phyloP scores from a whole-genome alignment of 1,284 basidiomycete genomes.

The Ganoderma lucidum region DNA sequence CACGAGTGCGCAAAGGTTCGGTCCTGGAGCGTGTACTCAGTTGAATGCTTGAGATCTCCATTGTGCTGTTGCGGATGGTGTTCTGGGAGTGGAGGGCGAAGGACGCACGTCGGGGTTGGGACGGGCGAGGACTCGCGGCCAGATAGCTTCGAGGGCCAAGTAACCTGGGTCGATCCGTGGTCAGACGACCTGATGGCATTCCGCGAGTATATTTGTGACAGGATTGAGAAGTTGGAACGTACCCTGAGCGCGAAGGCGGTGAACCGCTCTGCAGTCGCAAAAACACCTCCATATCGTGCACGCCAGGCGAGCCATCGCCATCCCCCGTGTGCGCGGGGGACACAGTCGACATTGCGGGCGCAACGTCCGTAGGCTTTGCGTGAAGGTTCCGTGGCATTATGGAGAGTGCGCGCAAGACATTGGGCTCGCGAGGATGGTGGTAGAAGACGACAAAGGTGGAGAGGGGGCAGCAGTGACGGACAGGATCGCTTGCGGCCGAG shows the following conservation, averaged over 20 bases:
- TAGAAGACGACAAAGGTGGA: conserved; percentile 6
- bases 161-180: neutral
- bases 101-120: conserved; percentile 34
- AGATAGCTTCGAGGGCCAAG: conserved; percentile 39
- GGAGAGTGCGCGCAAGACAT: conserved; percentile 14
- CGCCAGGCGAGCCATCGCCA: conserved; percentile 16
- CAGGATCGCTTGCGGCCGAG: conserved; percentile 6
- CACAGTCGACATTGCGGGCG: conserved; percentile 7
- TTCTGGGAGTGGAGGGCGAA: conserved; percentile 58
- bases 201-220: neutral
- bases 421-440: neutral
- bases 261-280: conserved; percentile 30
- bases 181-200: neutral
- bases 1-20: neutral
- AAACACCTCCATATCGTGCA: conserved; percentile 28
- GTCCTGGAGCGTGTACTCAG: conserved; percentile 40
- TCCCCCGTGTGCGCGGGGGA: neutral
- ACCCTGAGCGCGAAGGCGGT: conserved; percentile 31
- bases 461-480: neutral
- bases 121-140: conserved; percentile 41
- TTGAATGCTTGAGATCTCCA: conserved; percentile 66
- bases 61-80: conserved; percentile 70
- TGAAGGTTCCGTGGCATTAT: conserved; percentile 26
- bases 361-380: conserved; percentile 8
- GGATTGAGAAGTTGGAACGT: neutral